Evolutionary conservation across 768 basidiomycete species (phyloP).

Genomic region (Boletus reticuloceps): DNA sequence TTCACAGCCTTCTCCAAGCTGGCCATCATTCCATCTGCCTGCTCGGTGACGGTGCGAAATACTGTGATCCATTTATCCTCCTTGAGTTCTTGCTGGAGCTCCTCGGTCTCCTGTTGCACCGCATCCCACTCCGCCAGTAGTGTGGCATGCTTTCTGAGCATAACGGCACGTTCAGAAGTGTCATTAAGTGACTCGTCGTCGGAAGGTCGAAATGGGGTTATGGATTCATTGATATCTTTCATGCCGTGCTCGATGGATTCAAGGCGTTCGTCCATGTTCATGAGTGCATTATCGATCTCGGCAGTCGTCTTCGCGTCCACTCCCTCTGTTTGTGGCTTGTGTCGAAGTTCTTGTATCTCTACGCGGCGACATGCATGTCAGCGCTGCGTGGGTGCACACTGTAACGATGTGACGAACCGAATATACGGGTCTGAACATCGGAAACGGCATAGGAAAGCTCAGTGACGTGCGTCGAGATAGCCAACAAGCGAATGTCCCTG

Average conservation of each 20-base stretch:
- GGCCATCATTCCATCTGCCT: slow-evolving; percentile 97
- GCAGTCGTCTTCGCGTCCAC: slow-evolving; percentile 55
- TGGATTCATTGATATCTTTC: slow-evolving; percentile 60
- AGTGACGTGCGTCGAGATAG: slow-evolving; percentile 82
- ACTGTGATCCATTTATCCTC: slow-evolving; percentile 98
- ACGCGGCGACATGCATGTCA: slow-evolving; percentile 12
- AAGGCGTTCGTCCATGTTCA: slow-evolving; percentile 74
- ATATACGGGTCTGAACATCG: slow-evolving; percentile 89
- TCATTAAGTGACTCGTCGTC: slow-evolving; percentile 49
- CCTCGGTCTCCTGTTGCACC: slow-evolving; percentile 75
- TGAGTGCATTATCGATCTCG: slow-evolving; percentile 79
- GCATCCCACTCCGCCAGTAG: slow-evolving; percentile 78
- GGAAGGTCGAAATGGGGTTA: slow-evolving; percentile 56
- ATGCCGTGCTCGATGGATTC: slow-evolving; percentile 72
- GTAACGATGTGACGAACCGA: slow-evolving; percentile 48
- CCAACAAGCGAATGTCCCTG: slow-evolving; percentile 74
- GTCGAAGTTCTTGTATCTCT: slow-evolving; percentile 94
- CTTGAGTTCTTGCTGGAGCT: slow-evolving; percentile 86
- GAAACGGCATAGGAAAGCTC: slow-evolving; percentile 85
- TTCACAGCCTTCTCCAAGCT: slow-evolving; percentile 91
- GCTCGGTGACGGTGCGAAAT: slow-evolving; percentile 90
- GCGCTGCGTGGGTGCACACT: not conserved
- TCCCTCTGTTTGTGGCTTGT: slow-evolving; percentile 69
- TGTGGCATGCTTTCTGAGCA: slow-evolving; percentile 73
- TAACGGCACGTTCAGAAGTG: slow-evolving; percentile 35